phyloP scores from a whole-genome alignment of 345 rosid genomes.

The Punica granatum region DNA sequence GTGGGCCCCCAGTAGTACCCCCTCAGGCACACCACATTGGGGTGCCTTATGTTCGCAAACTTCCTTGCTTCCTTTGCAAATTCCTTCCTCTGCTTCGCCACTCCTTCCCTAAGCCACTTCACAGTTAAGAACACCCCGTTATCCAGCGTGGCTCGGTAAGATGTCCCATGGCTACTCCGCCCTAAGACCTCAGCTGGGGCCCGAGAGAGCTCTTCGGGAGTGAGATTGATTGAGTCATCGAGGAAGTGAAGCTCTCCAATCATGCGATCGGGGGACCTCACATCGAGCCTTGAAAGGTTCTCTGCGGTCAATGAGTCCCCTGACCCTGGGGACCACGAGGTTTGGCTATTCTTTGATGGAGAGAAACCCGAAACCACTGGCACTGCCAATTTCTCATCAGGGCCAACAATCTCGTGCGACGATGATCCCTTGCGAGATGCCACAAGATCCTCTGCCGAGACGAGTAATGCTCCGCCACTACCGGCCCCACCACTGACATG shows the following conservation, averaged over 20 bases:
- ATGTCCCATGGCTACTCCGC: conserved; percentile 98
- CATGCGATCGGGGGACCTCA: conserved; percentile 82
- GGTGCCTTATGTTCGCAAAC: conserved; percentile 90
- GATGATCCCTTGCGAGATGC: conserved; percentile 75
- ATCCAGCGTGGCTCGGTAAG: conserved; percentile 86
- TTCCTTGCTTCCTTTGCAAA: conserved; percentile 97
- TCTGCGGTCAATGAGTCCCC: conserved; percentile 86
- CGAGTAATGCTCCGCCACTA: conserved; percentile 56
- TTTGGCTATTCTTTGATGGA: conserved; percentile 71
- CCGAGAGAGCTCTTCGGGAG: conserved; percentile 90
- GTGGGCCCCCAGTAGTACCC: conserved; percentile 99
- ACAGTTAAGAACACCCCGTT: conserved; percentile 81
- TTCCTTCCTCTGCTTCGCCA: conserved; percentile 91
- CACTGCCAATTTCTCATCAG: conserved; percentile 64
- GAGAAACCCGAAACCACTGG: conserved; percentile 62
- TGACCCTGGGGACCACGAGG: conserved; percentile 93
- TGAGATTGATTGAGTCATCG: conserved; percentile 73
- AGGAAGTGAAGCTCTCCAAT: conserved; percentile 90
- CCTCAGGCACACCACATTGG: conserved; percentile 88
- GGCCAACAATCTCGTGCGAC: conserved; percentile 66
- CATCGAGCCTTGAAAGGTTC: conserved; percentile 73
- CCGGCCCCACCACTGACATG: conserved; percentile 24
- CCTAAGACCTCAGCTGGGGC: conserved; percentile 99
- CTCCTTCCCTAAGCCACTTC: conserved; percentile 98
- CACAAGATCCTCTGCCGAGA: conserved; percentile 83